phyloP scores from a whole-genome alignment of 176 grass and related monocot genomes.

The Melocanna baccifera region DNA sequence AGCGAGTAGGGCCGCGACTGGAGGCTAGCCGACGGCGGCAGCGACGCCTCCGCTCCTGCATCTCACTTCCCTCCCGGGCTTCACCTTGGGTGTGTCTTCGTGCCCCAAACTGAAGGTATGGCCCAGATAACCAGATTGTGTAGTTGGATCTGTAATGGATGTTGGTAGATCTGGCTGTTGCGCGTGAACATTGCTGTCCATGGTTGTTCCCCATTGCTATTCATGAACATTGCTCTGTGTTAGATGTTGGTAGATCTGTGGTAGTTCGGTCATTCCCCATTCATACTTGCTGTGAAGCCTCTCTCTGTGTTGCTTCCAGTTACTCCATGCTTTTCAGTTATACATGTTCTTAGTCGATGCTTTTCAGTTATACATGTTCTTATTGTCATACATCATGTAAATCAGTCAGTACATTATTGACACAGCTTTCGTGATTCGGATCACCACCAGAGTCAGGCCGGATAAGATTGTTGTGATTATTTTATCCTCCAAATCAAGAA shows the following conservation, averaged over 20 bases:
- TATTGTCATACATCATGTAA: neutral
- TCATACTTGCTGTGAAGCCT: too few species aligned
- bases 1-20: too few species aligned
- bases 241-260: neutral
- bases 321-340: neutral
- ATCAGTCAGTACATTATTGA: neutral
- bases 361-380: neutral
- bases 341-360: neutral
- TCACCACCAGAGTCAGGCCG: neutral
- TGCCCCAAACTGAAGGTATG: neutral
- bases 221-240: neutral
- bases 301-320: neutral
- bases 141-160: neutral
- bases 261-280: neutral
- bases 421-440: neutral
- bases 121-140: neutral
- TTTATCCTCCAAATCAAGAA: constrained; percentile 19
- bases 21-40: too few species aligned
- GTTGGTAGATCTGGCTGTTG: neutral
- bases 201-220: neutral
- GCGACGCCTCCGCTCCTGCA: too few species aligned
- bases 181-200: neutral
- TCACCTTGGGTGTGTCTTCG: neutral
- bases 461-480: neutral
- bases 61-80: too few species aligned